These are phyloP conservation scores for Suhomyces anneliseae DNA, from an alignment of 1,139 yeast genomes.

Conservation along the genomic window DNA sequence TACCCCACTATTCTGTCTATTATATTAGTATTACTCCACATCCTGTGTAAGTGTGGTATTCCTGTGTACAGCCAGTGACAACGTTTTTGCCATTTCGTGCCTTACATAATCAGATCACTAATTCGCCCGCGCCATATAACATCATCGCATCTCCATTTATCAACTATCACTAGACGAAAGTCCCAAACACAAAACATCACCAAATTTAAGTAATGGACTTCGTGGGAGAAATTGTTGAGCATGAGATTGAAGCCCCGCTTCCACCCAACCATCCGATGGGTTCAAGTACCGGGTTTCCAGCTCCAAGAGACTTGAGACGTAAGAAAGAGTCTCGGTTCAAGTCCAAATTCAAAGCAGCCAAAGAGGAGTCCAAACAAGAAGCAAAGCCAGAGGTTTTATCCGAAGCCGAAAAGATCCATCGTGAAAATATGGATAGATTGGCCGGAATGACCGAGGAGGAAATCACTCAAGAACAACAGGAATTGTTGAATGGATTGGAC, in stretches of 20 bases:
- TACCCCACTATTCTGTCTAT: too few relatives aligned
- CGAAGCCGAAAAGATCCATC: slow-evolving; percentile 73
- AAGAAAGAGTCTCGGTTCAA: slow-evolving; percentile 29
- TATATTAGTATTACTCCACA: too few relatives aligned
- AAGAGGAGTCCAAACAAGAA: neutral
- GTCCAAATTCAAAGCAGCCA: slow-evolving; percentile 23
- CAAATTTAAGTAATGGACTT: slow-evolving; percentile 52
- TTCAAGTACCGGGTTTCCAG: slow-evolving; percentile 45
- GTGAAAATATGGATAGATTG: slow-evolving; percentile 68
- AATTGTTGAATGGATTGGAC: slow-evolving; percentile 63
- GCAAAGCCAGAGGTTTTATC: slow-evolving; percentile 16
- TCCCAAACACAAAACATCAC: neutral
- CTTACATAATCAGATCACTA: too few relatives aligned
- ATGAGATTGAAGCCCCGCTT: slow-evolving; percentile 44
- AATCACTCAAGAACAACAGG: slow-evolving; percentile 63
- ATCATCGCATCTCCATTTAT: too few relatives aligned
- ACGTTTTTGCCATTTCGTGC: too few relatives aligned
- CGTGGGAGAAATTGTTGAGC: slow-evolving; percentile 76
- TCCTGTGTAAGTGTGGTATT: too few relatives aligned
- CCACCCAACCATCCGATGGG: slow-evolving; percentile 25
- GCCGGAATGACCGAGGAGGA: slow-evolving; percentile 67
- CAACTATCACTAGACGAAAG: too few relatives aligned
- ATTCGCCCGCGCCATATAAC: too few relatives aligned
- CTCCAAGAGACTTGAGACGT: slow-evolving; percentile 25
- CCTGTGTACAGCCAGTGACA: too few relatives aligned